Percentiles rank a stretch among this genome's conserved stretches.
These are phyloP conservation scores for Punctularia strigosozonata DNA, from an alignment of 768 basidiomycete species.

Conservation along the genomic window DNA sequence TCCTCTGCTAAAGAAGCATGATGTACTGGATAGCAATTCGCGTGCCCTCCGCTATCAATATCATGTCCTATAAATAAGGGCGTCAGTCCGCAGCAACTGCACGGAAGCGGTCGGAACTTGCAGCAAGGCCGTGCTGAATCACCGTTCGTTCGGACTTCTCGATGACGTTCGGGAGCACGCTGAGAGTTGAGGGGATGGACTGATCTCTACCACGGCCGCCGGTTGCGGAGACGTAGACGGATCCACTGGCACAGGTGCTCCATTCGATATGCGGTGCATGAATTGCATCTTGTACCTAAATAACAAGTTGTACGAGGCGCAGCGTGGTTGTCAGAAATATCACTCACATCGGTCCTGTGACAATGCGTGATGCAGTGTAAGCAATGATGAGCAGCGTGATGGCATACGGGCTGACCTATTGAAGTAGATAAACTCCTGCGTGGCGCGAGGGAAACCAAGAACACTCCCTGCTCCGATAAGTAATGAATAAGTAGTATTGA, in stretches of 20 bases:
- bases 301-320: not conserved
- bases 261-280: slow-evolving; percentile 24
- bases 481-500: not conserved
- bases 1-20: not conserved
- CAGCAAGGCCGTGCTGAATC: slow-evolving; percentile 22
- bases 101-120: slow-evolving; percentile 5
- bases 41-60: slow-evolving; percentile 23
- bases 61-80: slow-evolving; percentile 19
- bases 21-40: slow-evolving; percentile 25
- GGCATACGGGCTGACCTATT: slow-evolving; percentile 23
- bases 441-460: slow-evolving; percentile 20
- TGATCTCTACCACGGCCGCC: slow-evolving; percentile 16
- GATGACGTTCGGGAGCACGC: slow-evolving; percentile 24
- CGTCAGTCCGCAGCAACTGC: no score
- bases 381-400: not conserved
- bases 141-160: slow-evolving; percentile 23
- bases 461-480: slow-evolving; percentile 25
- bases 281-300: slow-evolving; percentile 23
- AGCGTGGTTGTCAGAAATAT: not conserved
- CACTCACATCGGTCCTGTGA: slow-evolving; percentile 24
- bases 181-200: slow-evolving; percentile 20
- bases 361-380: slow-evolving; percentile 3
- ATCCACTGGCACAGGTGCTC: slow-evolving; percentile 14
- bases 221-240: slow-evolving; percentile 16
- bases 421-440: slow-evolving; percentile 45